phyloP scores from a whole-genome alignment of 1,284 basidiomycete species.

The Fomitopsis palustris region DNA sequence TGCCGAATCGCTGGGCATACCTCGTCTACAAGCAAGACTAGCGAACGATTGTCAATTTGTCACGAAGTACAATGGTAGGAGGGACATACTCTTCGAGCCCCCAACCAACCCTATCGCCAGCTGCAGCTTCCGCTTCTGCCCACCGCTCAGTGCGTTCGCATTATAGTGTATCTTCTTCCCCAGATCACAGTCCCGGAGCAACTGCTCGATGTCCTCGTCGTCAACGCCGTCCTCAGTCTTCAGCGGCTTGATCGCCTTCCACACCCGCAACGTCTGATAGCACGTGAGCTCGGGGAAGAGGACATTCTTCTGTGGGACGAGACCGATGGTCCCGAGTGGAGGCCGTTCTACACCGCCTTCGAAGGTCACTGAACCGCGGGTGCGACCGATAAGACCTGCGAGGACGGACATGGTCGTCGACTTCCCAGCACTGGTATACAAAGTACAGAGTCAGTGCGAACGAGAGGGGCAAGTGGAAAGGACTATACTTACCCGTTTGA shows the following conservation, averaged over 20 bases:
- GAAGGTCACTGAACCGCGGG: slow-evolving; percentile 60
- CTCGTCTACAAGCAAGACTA: slow-evolving; percentile 74
- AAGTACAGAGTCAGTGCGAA: background rate
- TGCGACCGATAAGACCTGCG: slow-evolving; percentile 56
- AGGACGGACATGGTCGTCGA: slow-evolving; percentile 70
- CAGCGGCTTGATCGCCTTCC: slow-evolving; percentile 72
- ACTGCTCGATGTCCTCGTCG: slow-evolving; percentile 55
- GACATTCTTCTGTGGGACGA: slow-evolving; percentile 83
- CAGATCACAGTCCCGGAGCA: slow-evolving; percentile 71
- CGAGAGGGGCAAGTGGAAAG: background rate
- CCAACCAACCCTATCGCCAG: slow-evolving; percentile 76
- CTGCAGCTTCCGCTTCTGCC: slow-evolving; percentile 81
- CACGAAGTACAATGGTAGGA: background rate
- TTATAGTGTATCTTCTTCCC: slow-evolving; percentile 63
- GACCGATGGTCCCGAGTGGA: slow-evolving; percentile 62
- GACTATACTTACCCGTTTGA: slow-evolving; percentile 55
- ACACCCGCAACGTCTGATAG: slow-evolving; percentile 69
- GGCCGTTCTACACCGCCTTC: slow-evolving; percentile 50
- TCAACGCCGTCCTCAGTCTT: slow-evolving; percentile 28
- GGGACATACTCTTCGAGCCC: slow-evolving; percentile 56
- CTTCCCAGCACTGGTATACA: slow-evolving; percentile 73
- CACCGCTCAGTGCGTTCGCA: slow-evolving; percentile 67
- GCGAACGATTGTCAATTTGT: background rate
- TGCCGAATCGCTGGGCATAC: slow-evolving; percentile 16
- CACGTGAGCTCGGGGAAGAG: slow-evolving; percentile 77